Evolutionary conservation across 768 basidiomycete genomes (phyloP), one percentile per base, ranked within the genome.

Genomic region (Sporobolomyces phaffii): DNA sequence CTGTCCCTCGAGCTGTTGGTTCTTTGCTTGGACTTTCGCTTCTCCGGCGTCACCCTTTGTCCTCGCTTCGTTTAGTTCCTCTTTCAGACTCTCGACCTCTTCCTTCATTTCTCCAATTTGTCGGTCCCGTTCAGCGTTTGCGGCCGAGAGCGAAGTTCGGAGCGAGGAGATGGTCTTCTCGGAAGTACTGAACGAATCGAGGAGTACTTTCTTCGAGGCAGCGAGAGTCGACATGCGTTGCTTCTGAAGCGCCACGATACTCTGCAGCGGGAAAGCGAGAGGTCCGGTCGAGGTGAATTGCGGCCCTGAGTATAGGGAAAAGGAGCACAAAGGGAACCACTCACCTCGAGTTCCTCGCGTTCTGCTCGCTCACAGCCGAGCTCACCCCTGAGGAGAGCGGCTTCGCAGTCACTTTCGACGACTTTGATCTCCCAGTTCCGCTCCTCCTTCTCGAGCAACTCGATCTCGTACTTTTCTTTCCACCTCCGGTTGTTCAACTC

Each of bases 391-490:
- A 45, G 22, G 14, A 40, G 11, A 1, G 34, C 60, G 0, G 60
- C 1, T 24, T 68, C 54, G 22, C 13, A 53, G 54, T 72, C 65
- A 1, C 29, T 6, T 40, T 58, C 50, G 45, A 64, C 63, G 17
- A 47, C 15, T 28, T 29, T 38, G 26, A 57, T 48, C 44, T 72
- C 70, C 65, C 59, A 61, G 33, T 11, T 18, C 29, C 70, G 31
- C 28, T 72, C 70, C 43, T 64, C 70, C 14, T 40, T 31, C 54
- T 72, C 70, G 41, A 72, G 60, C 28, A 72, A 28, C 53, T 56
- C 65, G 34, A 72, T 34, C 63, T 68, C 65, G 62, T 63, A 72
- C 51, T 62, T 72, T 52, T 72, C 65, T 56, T 64, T 64, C 62
- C 59, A 62, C 31, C 66, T 48, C 17, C 70, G 52, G 47, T 60